These are phyloP conservation scores for Begonia fuchsioides DNA, from an alignment of 306 rosid genomes.

Conservation along the genomic window DNA sequence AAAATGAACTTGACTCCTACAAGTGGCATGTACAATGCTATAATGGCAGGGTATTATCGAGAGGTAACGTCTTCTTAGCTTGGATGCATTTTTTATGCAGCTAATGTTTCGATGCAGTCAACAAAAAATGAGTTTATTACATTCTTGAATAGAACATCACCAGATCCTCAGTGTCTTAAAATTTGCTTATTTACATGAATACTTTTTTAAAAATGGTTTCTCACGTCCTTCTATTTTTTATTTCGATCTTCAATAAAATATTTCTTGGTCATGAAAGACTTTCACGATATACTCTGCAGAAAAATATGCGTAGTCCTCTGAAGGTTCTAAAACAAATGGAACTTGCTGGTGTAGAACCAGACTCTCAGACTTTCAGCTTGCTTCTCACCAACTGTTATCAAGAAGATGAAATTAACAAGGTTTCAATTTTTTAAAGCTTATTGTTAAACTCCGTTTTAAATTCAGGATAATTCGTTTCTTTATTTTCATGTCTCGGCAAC, in stretches of 20 bases:
- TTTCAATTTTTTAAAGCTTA: slow-evolving; percentile 1
- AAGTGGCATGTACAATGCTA: slow-evolving; percentile 52
- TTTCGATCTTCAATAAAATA: neutral
- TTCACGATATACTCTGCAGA: slow-evolving; percentile 31
- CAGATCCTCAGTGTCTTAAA: too few relatives aligned
- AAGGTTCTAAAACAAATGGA: slow-evolving; percentile 50
- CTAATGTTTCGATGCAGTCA: too few relatives aligned
- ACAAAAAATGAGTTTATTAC: too few relatives aligned
- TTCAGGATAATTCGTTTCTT: slow-evolving; percentile 4
- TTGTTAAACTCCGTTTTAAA: too few relatives aligned
- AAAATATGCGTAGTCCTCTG: slow-evolving; percentile 31
- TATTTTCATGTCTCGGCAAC: slow-evolving; percentile 1
- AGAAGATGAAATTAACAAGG: slow-evolving; percentile 54
- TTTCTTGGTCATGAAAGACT: neutral
- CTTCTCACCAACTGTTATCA: slow-evolving; percentile 41
- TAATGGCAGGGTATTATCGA: slow-evolving; percentile 79
- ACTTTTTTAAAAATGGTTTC: too few relatives aligned
- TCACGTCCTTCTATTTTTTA: neutral
- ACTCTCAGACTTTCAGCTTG: slow-evolving; percentile 52
- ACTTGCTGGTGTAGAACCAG: slow-evolving; percentile 44
- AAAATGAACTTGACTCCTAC: slow-evolving; percentile 36
- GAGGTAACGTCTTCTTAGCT: slow-evolving; percentile 38
- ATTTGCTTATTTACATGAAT: too few relatives aligned
- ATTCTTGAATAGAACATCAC: too few relatives aligned
- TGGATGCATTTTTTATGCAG: too few relatives aligned